These are phyloP conservation scores for Simmondsia chinensis DNA, from an alignment of 148 eudicot genomes.

Conservation along the genomic window DNA sequence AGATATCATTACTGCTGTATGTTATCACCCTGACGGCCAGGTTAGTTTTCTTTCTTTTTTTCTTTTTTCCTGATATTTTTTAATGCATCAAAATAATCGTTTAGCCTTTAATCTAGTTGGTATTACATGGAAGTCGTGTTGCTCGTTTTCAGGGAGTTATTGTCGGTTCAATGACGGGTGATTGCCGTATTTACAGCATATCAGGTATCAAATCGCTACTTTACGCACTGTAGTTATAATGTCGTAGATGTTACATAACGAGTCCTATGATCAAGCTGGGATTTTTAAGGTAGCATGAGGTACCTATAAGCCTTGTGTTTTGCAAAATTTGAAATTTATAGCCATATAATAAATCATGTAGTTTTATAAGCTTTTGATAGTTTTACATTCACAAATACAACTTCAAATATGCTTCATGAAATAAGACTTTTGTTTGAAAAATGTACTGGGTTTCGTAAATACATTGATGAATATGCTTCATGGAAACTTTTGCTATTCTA, in stretches of 20 bases:
- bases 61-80: neutral
- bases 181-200: slow-evolving; percentile 46
- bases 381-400: no score
- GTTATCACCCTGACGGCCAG: slow-evolving; percentile 81
- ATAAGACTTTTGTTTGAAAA: no score
- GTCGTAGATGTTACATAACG: neutral
- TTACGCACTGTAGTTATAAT: neutral
- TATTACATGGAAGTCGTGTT: neutral
- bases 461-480: no score
- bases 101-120: neutral
- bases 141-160: slow-evolving; percentile 62
- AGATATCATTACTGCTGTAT: slow-evolving; percentile 85
- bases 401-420: no score
- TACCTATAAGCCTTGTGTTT: neutral
- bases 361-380: no score
- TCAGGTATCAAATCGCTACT: slow-evolving; percentile 28
- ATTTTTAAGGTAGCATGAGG: no score
- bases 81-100: neutral
- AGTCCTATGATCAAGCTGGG: neutral
- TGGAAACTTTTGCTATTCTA: no score
- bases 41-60: slow-evolving; percentile 19
- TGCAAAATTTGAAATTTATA: neutral
- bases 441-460: no score
- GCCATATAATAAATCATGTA: no score
- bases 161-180: slow-evolving; percentile 66